Percentiles rank a stretch among this genome's conserved stretches.
Evolutionary conservation across 257 asterid species (phyloP).

Genomic region (Gentiana dahurica): DNA sequence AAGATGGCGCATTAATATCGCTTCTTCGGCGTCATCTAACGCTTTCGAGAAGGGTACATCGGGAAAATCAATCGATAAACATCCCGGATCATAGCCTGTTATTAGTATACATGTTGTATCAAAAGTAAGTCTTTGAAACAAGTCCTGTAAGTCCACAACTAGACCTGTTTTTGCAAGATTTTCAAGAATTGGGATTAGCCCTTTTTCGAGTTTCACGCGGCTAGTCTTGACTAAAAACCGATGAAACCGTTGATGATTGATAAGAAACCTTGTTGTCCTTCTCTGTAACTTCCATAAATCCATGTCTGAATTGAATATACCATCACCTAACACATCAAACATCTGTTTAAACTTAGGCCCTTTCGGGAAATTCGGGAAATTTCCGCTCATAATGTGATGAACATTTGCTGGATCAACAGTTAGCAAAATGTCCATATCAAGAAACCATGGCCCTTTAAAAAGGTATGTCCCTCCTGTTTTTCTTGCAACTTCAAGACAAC

Average conservation of each 20-base stretch:
- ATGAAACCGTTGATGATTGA: conserved; percentile 29
- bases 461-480: conserved; percentile 30
- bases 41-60: conserved; percentile 50
- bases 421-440: conserved; percentile 37
- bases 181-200: conserved; percentile 46
- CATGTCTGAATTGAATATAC: conserved; percentile 45
- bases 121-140: conserved; percentile 52
- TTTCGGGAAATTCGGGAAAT: conserved; percentile 41
- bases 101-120: conserved; percentile 45
- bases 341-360: conserved; percentile 39
- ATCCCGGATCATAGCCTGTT: conserved; percentile 53
- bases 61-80: conserved; percentile 32
- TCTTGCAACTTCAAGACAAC: conserved; percentile 16
- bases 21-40: conserved; percentile 53
- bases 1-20: conserved; percentile 35
- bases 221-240: conserved; percentile 24
- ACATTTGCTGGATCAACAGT: conserved; percentile 48
- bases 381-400: conserved; percentile 44
- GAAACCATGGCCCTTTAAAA: conserved; percentile 40
- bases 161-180: conserved; percentile 4
- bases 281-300: conserved; percentile 44
- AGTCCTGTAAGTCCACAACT: conserved; percentile 43
- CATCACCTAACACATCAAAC: conserved; percentile 56
- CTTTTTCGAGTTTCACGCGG: conserved; percentile 27
- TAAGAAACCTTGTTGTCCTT: conserved; percentile 27